Base-by-base conservation (phyloP, 1,284 basidiomycete species). In the Boletellus dicymbophilus region DNA sequence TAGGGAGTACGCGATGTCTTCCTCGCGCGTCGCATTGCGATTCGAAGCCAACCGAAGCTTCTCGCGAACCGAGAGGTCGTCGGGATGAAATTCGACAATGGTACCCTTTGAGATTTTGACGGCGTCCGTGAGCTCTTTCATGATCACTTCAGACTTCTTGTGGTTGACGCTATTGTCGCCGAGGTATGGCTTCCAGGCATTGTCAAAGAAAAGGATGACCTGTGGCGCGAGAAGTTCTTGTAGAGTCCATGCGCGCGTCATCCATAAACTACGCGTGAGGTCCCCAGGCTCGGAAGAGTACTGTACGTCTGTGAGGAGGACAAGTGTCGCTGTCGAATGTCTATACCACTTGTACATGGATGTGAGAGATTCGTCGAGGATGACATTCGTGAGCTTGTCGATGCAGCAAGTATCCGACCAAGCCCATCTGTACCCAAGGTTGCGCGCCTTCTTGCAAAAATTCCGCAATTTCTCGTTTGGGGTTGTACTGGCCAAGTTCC, bases 1-100 rank as follows among this genome's bases (percentile, higher is more conserved):
- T 28, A 58, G 38, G 1, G 44, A 48, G 20, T 60, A 60, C 16
- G 58, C 56, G 7, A 58, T 16, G 12, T 57, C 56, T 46, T 58
- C 57, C 8, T 46, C 55, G 9, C 22, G 2, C 4, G 44, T 48
- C 9, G 57, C 58, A 1, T 44, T 30, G n/a, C 54, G 54, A 1
- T 15, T 30, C 18, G 54, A 53, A n/a, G 54, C 50, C 6, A 56
- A n/a, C 13, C 39, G 52, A 21, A 58, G 48, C 23, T 49, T 58
- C 20, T 57, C 49, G 28, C 54, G 53, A 15, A 50, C 38, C 4
- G 38, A 45, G 39, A 49, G 57, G 36, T 43, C 16, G 4, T 51
- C 27, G 0, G 57, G 58, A 8, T 45, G 33, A 27, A 59, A 61
- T n/a, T 25, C 6, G 8, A 39, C 8, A 13, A 61, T 58, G 3